phyloP scores from a whole-genome alignment of 495 filamentous ascomycete genomes.

The Cenococcum geophilum region DNA sequence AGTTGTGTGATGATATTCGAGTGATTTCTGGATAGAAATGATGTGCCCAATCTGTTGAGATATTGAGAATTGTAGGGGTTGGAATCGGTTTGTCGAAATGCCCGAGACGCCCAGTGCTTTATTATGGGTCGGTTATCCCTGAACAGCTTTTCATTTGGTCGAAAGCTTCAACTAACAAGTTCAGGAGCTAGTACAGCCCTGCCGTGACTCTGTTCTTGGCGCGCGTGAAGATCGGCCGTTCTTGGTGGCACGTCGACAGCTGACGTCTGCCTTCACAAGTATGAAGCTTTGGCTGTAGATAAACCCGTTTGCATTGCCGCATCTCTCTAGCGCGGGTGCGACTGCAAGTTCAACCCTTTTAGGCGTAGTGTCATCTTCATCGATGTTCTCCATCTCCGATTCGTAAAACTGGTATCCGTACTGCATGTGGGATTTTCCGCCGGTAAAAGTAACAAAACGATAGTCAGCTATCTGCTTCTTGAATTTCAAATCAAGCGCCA shows the following conservation, averaged over 20 bases:
- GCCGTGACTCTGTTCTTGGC: neutral
- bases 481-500: slow-evolving; percentile 30
- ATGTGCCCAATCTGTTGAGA: too few species aligned
- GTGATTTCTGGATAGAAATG: too few species aligned
- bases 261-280: slow-evolving; percentile 29
- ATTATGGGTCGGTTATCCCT: too few species aligned
- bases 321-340: slow-evolving; percentile 27
- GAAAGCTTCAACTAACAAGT: neutral
- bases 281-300: slow-evolving; percentile 27
- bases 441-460: slow-evolving; percentile 27
- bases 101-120: too few species aligned
- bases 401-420: slow-evolving; percentile 27
- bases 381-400: slow-evolving; percentile 29
- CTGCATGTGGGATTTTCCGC: slow-evolving; percentile 15
- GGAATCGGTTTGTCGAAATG: too few species aligned
- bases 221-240: neutral
- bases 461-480: slow-evolving; percentile 28
- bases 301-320: slow-evolving; percentile 30
- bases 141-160: too few species aligned
- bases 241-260: slow-evolving; percentile 8
- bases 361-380: slow-evolving; percentile 16
- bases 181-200: neutral
- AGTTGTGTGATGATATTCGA: too few species aligned
- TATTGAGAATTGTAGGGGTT: too few species aligned
- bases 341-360: slow-evolving; percentile 17